These are phyloP conservation scores for Microdochium paspali DNA, from an alignment of 2,329 filamentous ascomycete species.

Conservation along the genomic window DNA sequence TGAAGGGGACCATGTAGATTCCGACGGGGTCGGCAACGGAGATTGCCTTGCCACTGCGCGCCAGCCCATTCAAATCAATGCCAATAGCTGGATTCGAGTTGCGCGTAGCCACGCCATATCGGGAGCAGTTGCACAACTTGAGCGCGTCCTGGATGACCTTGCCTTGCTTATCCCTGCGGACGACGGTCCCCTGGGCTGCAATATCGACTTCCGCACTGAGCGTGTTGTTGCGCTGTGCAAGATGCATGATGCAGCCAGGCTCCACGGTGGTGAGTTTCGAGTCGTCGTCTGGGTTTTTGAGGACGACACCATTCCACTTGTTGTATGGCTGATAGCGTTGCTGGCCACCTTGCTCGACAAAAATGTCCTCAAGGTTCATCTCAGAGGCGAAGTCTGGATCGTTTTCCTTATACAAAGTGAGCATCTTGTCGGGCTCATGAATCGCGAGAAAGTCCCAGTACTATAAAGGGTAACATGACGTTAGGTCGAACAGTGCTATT, in stretches of 20 bases:
- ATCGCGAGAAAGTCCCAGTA: background rate
- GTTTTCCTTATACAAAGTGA: background rate
- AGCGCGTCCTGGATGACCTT: background rate
- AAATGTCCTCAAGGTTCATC: background rate
- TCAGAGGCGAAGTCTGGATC: background rate
- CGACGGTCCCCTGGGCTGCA: background rate
- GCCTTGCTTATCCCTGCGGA: background rate
- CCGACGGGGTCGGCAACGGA: background rate
- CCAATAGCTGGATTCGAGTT: background rate
- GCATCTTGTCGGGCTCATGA: background rate
- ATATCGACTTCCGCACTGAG: background rate
- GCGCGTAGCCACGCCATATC: background rate
- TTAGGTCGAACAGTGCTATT: background rate
- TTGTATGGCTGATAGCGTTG: background rate
- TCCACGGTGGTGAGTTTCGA: background rate
- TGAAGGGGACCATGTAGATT: slow-evolving; percentile 1
- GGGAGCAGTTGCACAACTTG: background rate
- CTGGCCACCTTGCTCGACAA: background rate
- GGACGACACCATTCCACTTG: background rate
- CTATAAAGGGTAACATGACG: background rate
- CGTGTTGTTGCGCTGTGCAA: background rate
- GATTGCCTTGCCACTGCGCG: background rate
- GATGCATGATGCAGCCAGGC: background rate
- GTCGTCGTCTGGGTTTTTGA: background rate
- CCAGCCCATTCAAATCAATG: background rate